phyloP scores from a whole-genome alignment of 1,139 yeast species.

The Pichia sp. region DNA sequence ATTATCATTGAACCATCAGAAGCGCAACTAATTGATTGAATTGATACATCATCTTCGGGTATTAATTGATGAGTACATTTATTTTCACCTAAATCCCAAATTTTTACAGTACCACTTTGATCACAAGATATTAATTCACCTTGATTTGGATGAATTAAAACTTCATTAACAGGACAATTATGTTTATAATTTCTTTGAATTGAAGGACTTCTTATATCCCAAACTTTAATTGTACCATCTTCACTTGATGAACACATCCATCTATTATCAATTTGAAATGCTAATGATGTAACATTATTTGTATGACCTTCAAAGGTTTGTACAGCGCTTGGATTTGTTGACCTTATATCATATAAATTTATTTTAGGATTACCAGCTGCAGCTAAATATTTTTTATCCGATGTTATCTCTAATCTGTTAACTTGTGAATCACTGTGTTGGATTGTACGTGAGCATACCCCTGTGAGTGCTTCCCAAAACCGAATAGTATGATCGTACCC shows the following conservation, averaged over 20 bases:
- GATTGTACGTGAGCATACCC: conserved; percentile 91
- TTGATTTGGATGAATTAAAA: conserved; percentile 95
- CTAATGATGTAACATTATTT: conserved; percentile 84
- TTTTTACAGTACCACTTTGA: conserved; percentile 87
- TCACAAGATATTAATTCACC: conserved; percentile 95
- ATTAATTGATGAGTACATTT: conserved; percentile 90
- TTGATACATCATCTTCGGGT: conserved; percentile 90
- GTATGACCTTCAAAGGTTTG: conserved; percentile 93
- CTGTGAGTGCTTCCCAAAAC: conserved; percentile 98
- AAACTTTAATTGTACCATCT: conserved; percentile 94
- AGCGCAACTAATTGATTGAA: conserved; percentile 85
- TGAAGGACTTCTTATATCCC: conserved; percentile 93
- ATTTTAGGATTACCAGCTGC: conserved; percentile 92
- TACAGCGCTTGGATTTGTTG: conserved; percentile 78
- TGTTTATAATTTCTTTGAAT: conserved; percentile 91
- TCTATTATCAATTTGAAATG: conserved; percentile 88
- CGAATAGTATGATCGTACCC: conserved; percentile 96
- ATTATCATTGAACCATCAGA: conserved; percentile 93
- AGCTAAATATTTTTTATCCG: conserved; percentile 84
- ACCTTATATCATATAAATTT: conserved; percentile 76
- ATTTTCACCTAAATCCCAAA: conserved; percentile 98
- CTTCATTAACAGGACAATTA: conserved; percentile 89
- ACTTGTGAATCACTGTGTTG: conserved; percentile 96
- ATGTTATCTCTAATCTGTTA: conserved; percentile 85
- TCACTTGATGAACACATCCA: conserved; percentile 97